These are phyloP conservation scores for Puccinia novopanici DNA, from an alignment of 1,284 basidiomycete species.

Conservation along the genomic window DNA sequence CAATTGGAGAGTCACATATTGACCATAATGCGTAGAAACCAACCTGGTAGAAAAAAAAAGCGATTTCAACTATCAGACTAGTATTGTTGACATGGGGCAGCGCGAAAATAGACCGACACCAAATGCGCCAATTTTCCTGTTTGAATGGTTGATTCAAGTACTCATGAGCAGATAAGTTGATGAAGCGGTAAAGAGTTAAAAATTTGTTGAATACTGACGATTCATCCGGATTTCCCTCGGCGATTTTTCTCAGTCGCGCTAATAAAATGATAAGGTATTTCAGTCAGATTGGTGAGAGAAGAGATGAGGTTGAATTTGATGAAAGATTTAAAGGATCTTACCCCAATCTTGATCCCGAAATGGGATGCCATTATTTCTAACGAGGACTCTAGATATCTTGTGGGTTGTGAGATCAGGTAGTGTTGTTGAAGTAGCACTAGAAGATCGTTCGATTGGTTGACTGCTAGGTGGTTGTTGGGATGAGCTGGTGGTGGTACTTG, in stretches of 20 bases:
- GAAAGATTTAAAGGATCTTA: not conserved
- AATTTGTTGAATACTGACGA: conserved; percentile 28
- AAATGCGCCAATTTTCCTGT: conserved; percentile 82
- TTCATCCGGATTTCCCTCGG: conserved; percentile 51
- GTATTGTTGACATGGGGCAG: not conserved
- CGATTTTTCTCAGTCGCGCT: conserved; percentile 51
- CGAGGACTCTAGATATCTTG: conserved; percentile 62
- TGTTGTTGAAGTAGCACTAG: conserved; percentile 36
- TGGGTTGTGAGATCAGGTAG: conserved; percentile 58
- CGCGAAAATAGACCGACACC: conserved; percentile 67
- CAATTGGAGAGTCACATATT: conserved; percentile 78
- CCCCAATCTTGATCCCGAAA: conserved; percentile 65
- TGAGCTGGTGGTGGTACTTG: conserved; percentile 25
- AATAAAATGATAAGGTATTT: not conserved
- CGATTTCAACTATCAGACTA: not conserved
- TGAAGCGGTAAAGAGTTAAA: not conserved
- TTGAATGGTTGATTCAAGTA: conserved; percentile 79
- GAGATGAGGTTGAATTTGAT: not conserved
- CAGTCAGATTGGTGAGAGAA: not conserved
- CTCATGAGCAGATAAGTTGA: conserved; percentile 51
- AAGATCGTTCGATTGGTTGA: conserved; percentile 51
- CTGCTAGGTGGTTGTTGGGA: conserved; percentile 65
- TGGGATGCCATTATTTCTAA: conserved; percentile 81
- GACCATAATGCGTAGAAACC: conserved; percentile 64
- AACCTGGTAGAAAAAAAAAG: conserved; percentile 58